Evolutionary conservation across 495 filamentous ascomycete species (phyloP), one percentile per base, ranked within the genome.

Genomic region (Viridothelium virens): DNA sequence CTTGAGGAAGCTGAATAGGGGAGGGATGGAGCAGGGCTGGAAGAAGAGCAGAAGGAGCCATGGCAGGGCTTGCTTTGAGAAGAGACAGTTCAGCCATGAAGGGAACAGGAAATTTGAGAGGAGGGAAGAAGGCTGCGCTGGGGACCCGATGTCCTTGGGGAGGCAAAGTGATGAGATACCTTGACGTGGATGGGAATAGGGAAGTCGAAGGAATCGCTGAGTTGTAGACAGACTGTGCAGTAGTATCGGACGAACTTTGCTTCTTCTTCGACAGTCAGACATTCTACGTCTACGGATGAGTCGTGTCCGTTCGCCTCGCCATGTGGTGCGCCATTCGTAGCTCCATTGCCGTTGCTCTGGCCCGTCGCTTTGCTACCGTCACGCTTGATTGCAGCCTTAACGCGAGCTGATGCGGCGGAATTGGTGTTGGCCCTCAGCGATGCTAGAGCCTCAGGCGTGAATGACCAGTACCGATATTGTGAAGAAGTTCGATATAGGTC

Each of bases 391-490:
- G 87, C 86, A 41, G 81, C 80, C 53, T 82, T 85, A 46, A 96
- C 90, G 48, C 89, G 86, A 37, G 87, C 81, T 61, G 82, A 82
- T 3, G 93, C 92, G 11, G 85, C 78, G 18, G 79, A 73, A 76
- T 96, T 96, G 10, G 94, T 96, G 16, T 82, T 86, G 38, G 81
- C 78, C 59, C 95, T 89, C 14, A 91, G 78, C 2, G 85, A 77
- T 38, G 81, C 80, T 18, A 98, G 84, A 10, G 87, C 81, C 9
- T 85, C 75, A 9, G 87, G 85, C 0, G 92, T 90, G 77, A 91
- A 97, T n/a, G 92, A 96, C 92, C 95, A 98, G 47, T 91, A 78
- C 47, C 89, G 85, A 74, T 85, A 96, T 76, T 98, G 94, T 53
- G 91, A 93, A 0, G 92, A 94, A 25, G 88, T 80, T n/a, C 89